Base-by-base conservation (phyloP, 345 rosid genomes). In the Gossypium turneri region DNA sequence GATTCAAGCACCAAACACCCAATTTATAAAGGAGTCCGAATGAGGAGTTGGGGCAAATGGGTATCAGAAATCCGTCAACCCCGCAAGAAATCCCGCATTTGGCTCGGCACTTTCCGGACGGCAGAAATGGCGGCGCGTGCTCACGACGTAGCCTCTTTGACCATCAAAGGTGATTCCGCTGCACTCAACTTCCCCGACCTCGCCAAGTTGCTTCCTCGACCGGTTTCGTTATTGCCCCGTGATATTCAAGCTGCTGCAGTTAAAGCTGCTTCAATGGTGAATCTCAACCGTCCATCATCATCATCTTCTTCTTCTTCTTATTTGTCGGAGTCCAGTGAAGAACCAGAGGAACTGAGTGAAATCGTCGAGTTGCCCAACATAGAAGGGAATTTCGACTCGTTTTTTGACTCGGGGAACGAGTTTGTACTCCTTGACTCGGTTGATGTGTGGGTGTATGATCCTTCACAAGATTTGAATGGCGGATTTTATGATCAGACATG, bases 71-170 rank as follows among this genome's bases (percentile, higher is more conserved):
- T 94, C 86, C 87, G 98, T 24, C 90, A 94, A 82, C 98, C 98
- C 43, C 84, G 97, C 65, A 94, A 92, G 82, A 94, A 94, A 78
- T 90, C 76, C 77, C 85, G 98, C 80, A 94, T 94, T 90, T 94
- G 98, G 98, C 90, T 94, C 3, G 98, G 98, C 9, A 94, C 98
- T 5, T 94, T 94, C 87, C 78, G 93, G 41, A 92, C 90, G 10
- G 84, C 98, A 0, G 96, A 94, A 79, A 92, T 92, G 97, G 98
- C 98, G 2, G 98, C 98, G 20, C 97, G 98, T 56, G 98, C 98
- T 0, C 98, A 94, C 19, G 98, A 94, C 84, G 98, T 91, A 16
- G 98, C 98, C 4, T 92, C 95, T 41, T 71, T 92, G 57, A 87
- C 83, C 85, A 86, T 94, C 81, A 94, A 92, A 81, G 98, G 98